Evolutionary conservation across 441 rosid genomes (phyloP).

Genomic region (Euphorbia celastroides): DNA sequence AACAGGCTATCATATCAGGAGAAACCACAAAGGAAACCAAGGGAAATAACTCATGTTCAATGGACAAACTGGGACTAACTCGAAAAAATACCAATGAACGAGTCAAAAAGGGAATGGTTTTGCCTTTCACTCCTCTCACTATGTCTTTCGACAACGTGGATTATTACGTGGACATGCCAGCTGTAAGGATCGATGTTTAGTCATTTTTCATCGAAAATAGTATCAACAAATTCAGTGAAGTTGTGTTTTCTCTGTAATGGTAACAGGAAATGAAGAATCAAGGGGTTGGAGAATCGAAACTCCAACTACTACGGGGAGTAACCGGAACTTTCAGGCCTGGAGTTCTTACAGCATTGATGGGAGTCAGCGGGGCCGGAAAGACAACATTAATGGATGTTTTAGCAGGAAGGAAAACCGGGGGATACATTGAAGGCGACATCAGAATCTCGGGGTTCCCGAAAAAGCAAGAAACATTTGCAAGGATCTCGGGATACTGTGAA

Average conservation of each 20-base stretch:
- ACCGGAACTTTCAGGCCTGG: slow-evolving; percentile 92
- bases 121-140: slow-evolving; percentile 83
- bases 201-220: not conserved
- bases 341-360: slow-evolving; percentile 88
- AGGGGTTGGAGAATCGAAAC: slow-evolving; percentile 59
- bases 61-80: slow-evolving; percentile 27
- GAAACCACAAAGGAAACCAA: slow-evolving; percentile 39
- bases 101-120: slow-evolving; percentile 77
- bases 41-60: slow-evolving; percentile 17
- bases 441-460: slow-evolving; percentile 77
- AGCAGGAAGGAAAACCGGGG: slow-evolving; percentile 87
- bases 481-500: slow-evolving; percentile 93
- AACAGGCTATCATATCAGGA: slow-evolving; percentile 64
- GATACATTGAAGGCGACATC: slow-evolving; percentile 79
- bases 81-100: slow-evolving; percentile 1
- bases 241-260: not conserved
- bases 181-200: slow-evolving; percentile 37
- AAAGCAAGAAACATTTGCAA: slow-evolving; percentile 94
- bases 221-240: not conserved
- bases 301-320: slow-evolving; percentile 63
- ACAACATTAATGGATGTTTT: slow-evolving; percentile 96
- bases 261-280: slow-evolving; percentile 86
- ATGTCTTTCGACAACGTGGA: slow-evolving; percentile 76
- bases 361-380: slow-evolving; percentile 98
- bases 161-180: slow-evolving; percentile 89